phyloP scores from a whole-genome alignment of 805 yeast species.

The Lachancea waltii region DNA sequence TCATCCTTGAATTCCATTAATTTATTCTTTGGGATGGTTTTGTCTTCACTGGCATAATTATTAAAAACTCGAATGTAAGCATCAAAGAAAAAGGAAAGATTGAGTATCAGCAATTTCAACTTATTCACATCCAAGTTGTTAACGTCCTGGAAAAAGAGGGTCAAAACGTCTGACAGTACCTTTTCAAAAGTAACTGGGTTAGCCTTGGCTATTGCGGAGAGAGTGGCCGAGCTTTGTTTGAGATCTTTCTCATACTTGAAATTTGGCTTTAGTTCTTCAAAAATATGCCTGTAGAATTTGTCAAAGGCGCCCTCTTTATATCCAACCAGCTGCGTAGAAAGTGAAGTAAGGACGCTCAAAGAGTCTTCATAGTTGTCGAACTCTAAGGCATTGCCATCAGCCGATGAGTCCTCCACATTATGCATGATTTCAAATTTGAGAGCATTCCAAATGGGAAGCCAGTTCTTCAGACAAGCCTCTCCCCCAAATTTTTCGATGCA shows the following conservation, averaged over 20 bases:
- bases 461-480: slow-evolving; percentile 47
- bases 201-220: slow-evolving; percentile 49
- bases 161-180: slow-evolving; percentile 43
- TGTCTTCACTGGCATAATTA: slow-evolving; percentile 10
- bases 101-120: slow-evolving; percentile 54
- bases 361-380: slow-evolving; percentile 39
- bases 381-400: slow-evolving; percentile 31
- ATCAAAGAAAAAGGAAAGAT: slow-evolving; percentile 51
- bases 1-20: slow-evolving; percentile 54
- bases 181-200: slow-evolving; percentile 41
- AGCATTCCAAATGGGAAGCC: slow-evolving; percentile 81
- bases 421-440: slow-evolving; percentile 85
- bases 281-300: slow-evolving; percentile 36
- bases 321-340: slow-evolving; percentile 36
- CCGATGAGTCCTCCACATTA: slow-evolving; percentile 41
- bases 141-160: slow-evolving; percentile 34
- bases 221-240: slow-evolving; percentile 56
- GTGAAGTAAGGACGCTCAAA: slow-evolving; percentile 38
- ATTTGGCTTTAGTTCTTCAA: slow-evolving; percentile 49
- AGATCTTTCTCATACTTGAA: slow-evolving; percentile 47
- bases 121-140: slow-evolving; percentile 43
- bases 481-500: slow-evolving; percentile 50
- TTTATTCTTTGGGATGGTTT: slow-evolving; percentile 27
- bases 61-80: slow-evolving; percentile 44
- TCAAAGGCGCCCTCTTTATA: slow-evolving; percentile 31